These are phyloP conservation scores for Euphorbia pulcherrima DNA, from an alignment of 345 rosid species.

Conservation along the genomic window DNA sequence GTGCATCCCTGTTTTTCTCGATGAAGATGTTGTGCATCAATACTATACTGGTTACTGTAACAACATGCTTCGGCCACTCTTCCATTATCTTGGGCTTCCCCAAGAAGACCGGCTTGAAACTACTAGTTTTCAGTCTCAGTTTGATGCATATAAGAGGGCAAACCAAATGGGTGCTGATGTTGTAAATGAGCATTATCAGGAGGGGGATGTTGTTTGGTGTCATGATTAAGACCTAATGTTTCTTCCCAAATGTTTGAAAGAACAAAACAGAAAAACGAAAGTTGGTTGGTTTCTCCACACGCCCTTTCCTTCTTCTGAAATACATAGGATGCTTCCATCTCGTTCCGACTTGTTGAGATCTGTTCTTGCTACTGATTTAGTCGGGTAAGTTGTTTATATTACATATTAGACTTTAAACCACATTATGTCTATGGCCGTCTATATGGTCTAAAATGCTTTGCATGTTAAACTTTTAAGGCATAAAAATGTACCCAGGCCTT, in stretches of 20 bases:
- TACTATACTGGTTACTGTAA: slow-evolving; percentile 99
- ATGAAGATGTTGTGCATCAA: slow-evolving; percentile 98
- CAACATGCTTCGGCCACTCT: slow-evolving; percentile 97
- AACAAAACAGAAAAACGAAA: slow-evolving; percentile 75
- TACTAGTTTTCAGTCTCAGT: slow-evolving; percentile 97
- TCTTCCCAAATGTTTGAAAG: slow-evolving; percentile 94
- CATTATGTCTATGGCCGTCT: not conserved
- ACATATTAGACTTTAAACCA: not conserved
- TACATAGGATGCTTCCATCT: slow-evolving; percentile 94
- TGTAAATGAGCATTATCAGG: slow-evolving; percentile 85
- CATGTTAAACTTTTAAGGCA: not conserved
- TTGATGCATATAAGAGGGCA: slow-evolving; percentile 93
- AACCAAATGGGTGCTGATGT: slow-evolving; percentile 99
- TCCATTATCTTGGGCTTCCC: slow-evolving; percentile 96
- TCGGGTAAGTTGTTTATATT: slow-evolving; percentile 58
- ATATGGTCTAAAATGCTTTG: not conserved
- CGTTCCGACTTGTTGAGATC: slow-evolving; percentile 88
- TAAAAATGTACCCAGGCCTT: not conserved
- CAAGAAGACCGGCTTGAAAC: slow-evolving; percentile 99
- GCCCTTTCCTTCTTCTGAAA: slow-evolving; percentile 99
- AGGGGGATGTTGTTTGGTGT: slow-evolving; percentile 99
- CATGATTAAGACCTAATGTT: slow-evolving; percentile 99
- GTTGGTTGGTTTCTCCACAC: slow-evolving; percentile 99
- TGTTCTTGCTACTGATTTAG: slow-evolving; percentile 97
- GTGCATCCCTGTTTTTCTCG: slow-evolving; percentile 99